Conservation (phyloP, 192 early-diverging fungal species). For the Coemansia sp. region DNA sequence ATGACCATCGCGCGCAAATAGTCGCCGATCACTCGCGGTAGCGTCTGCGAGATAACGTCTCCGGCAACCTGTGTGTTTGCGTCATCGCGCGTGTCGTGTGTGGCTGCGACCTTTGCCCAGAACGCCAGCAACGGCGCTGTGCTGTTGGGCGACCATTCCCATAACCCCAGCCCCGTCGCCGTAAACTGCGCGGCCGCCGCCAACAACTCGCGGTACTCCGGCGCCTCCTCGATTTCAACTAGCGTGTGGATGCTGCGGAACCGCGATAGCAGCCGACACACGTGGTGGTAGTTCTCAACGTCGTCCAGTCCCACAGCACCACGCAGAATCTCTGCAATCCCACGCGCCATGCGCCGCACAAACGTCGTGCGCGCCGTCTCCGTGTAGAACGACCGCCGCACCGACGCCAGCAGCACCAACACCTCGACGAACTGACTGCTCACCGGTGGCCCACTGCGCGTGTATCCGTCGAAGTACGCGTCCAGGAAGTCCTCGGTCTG, state of each 20-base stretch:
- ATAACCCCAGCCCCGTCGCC: slow-evolving; percentile 39
- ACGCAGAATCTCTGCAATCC: slow-evolving; percentile 66
- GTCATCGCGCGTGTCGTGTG: slow-evolving; percentile 50
- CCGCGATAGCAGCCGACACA: slow-evolving; percentile 78
- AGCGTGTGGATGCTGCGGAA: slow-evolving; percentile 81
- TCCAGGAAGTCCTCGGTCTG: slow-evolving; percentile 70
- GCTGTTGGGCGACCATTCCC: slow-evolving; percentile 72
- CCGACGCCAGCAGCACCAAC: slow-evolving; percentile 73
- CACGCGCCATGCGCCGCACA: slow-evolving; percentile 68
- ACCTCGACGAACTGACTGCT: slow-evolving; percentile 73
- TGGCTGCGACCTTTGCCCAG: slow-evolving; percentile 78
- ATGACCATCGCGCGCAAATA: slow-evolving; percentile 53
- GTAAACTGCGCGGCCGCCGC: slow-evolving; percentile 25
- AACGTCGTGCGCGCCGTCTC: slow-evolving; percentile 70
- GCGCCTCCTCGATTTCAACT: slow-evolving; percentile 72
- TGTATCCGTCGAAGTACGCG: slow-evolving; percentile 69
- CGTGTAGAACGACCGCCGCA: slow-evolving; percentile 82
- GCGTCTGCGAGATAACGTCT: slow-evolving; percentile 34
- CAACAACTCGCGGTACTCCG: slow-evolving; percentile 58
- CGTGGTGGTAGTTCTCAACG: slow-evolving; percentile 80
- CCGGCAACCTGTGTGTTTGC: slow-evolving; percentile 23
- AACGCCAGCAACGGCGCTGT: slow-evolving; percentile 76
- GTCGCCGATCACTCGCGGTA: slow-evolving; percentile 52
- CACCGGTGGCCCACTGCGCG: slow-evolving; percentile 57
- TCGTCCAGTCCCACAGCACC: slow-evolving; percentile 64